Conservation (phyloP, 768 basidiomycete genomes). For the Steccherinum ochraceum region DNA sequence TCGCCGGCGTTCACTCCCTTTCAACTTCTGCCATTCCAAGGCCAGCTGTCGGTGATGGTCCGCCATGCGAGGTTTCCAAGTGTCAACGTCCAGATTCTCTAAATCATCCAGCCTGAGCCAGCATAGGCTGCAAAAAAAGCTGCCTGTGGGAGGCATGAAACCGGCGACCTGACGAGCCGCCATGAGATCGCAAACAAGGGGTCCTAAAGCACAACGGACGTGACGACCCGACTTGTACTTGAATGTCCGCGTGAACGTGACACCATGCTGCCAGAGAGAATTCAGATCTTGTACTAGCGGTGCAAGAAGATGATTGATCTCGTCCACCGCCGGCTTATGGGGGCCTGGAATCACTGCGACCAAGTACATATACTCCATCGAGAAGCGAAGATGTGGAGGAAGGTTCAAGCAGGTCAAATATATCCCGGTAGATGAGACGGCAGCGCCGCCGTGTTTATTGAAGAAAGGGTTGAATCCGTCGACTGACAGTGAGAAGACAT, state of each 20-base stretch:
- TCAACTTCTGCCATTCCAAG: not conserved
- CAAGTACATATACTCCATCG: conserved; percentile 29
- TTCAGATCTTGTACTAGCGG: conserved; percentile 29
- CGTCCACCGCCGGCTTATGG: conserved; percentile 21
- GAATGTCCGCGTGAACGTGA: conserved; percentile 21
- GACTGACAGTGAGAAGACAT: conserved; percentile 8
- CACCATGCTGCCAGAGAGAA: conserved; percentile 24
- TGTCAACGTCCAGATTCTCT: not conserved
- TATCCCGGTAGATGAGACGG: conserved; percentile 7
- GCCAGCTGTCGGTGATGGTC: not conserved
- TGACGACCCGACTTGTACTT: conserved; percentile 19
- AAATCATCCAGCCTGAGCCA: not conserved
- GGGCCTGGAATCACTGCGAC: conserved; percentile 35
- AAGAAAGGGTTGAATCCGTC: conserved; percentile 15
- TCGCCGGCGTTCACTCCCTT: not conserved
- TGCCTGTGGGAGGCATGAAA: not conserved
- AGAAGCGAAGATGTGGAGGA: conserved; percentile 8
- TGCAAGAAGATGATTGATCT: conserved; percentile 29
- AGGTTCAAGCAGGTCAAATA: conserved; percentile 17
- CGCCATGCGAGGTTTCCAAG: not conserved
- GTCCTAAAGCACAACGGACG: conserved; percentile 20
- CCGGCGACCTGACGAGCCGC: conserved; percentile 4
- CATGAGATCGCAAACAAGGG: conserved; percentile 27
- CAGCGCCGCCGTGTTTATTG: conserved; percentile 7
- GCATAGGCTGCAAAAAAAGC: conserved; percentile 6